phyloP scores from a whole-genome alignment of 805 yeast species.

The Myxozyma monticola region DNA sequence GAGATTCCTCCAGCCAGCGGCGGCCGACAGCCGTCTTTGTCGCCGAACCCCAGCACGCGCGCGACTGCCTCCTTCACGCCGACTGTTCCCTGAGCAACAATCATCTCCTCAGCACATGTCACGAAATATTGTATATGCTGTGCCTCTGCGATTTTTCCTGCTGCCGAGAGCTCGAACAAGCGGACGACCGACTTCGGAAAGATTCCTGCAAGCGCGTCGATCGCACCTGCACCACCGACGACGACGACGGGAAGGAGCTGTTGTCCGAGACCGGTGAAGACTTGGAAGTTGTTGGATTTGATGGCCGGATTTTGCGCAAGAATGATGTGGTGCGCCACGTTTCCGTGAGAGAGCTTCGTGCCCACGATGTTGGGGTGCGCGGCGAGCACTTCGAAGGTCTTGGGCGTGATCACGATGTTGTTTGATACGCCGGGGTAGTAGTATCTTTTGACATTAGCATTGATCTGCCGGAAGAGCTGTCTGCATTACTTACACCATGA shows the following conservation, averaged over 20 bases:
- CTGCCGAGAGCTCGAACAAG: conserved; percentile 41
- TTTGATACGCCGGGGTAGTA: conserved; percentile 55
- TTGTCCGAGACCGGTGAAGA: conserved; percentile 56
- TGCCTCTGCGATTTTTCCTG: conserved; percentile 45
- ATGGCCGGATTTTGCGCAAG: conserved; percentile 48
- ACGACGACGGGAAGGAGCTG: conserved; percentile 49
- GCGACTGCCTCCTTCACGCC: conserved; percentile 50
- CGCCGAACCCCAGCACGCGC: conserved; percentile 45
- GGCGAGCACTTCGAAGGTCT: conserved; percentile 45
- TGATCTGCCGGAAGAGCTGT: neutral
- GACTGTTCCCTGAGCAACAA: conserved; percentile 47
- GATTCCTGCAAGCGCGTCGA: conserved; percentile 55
- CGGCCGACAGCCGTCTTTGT: conserved; percentile 48
- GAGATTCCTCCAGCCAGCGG: conserved; percentile 42
- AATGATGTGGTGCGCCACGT: conserved; percentile 49
- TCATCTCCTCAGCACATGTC: conserved; percentile 50
- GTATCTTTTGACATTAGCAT: conserved; percentile 34
- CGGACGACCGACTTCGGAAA: conserved; percentile 52
- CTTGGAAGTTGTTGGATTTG: conserved; percentile 43
- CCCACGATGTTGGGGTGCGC: conserved; percentile 52
- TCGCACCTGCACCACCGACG: conserved; percentile 52
- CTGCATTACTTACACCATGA: conserved; percentile 37
- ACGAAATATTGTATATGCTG: conserved; percentile 45
- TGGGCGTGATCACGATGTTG: conserved; percentile 43
- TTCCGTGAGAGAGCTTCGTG: conserved; percentile 53